phyloP scores from a whole-genome alignment of 1,139 yeast species.

The Casaregolazyma lundiana region DNA sequence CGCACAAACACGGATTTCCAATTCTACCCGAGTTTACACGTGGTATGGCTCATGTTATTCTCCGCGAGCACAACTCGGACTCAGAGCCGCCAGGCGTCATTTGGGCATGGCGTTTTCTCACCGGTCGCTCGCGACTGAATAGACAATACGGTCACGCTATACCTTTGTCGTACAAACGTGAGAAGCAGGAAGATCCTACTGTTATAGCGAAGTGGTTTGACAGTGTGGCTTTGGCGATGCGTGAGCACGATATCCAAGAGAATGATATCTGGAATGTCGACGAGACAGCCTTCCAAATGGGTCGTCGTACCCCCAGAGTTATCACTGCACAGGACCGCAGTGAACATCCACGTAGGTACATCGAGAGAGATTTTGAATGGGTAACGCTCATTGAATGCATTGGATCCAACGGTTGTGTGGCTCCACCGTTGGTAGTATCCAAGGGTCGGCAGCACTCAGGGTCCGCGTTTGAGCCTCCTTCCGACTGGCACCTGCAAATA shows the following conservation, averaged over 20 bases:
- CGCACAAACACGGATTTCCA: too few species aligned
- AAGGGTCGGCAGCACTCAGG: background rate
- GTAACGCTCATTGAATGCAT: background rate
- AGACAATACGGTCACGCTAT: too few species aligned
- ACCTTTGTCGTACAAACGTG: too few species aligned
- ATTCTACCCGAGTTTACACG: too few species aligned
- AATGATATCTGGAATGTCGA: background rate
- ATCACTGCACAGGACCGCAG: background rate
- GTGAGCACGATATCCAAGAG: background rate
- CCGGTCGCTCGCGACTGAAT: too few species aligned
- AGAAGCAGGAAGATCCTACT: too few species aligned
- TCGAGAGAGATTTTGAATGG: background rate
- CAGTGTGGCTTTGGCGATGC: too few species aligned
- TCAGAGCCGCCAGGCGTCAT: too few species aligned
- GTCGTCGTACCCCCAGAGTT: background rate
- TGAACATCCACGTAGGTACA: background rate
- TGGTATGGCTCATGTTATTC: too few species aligned
- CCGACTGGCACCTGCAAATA: background rate
- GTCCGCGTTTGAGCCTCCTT: background rate
- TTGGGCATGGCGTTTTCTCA: too few species aligned
- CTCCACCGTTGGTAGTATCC: background rate
- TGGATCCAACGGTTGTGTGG: background rate
- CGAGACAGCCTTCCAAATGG: background rate
- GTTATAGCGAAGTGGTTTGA: too few species aligned
- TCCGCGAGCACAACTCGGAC: too few species aligned